A percentile compares a stretch with the other conserved stretches of the same genome.
Evolutionary conservation across 2,329 filamentous ascomycete genomes (phyloP).

Genomic region (Magnaporthales sp.): DNA sequence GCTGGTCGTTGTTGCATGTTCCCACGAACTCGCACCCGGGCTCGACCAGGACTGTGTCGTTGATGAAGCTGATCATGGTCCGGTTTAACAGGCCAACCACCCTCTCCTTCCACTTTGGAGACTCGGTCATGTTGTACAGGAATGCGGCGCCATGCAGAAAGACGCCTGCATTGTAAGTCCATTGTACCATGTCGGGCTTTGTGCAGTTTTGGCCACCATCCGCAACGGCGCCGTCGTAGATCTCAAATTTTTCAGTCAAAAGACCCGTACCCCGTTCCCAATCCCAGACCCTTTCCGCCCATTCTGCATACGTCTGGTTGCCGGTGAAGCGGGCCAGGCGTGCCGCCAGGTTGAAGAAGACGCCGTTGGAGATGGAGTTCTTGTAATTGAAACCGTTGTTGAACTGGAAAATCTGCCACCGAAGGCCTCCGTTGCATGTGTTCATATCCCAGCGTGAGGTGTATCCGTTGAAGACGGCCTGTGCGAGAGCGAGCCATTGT

Average conservation of each 20-base stretch:
- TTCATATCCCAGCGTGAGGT: constrained; percentile 58
- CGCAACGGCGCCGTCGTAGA: constrained; percentile 48
- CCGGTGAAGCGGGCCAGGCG: constrained; percentile 70
- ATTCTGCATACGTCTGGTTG: constrained; percentile 69
- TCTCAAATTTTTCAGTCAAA: constrained; percentile 43
- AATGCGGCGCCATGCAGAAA: constrained; percentile 53
- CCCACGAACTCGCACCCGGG: constrained; percentile 53
- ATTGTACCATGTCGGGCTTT: constrained; percentile 49
- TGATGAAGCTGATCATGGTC: constrained; percentile 45
- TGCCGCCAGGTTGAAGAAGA: constrained; percentile 61
- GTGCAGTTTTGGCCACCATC: constrained; percentile 35
- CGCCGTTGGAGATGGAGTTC: constrained; percentile 60
- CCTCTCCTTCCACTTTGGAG: constrained; percentile 45
- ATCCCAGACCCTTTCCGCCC: constrained; percentile 63
- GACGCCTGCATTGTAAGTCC: constrained; percentile 63
- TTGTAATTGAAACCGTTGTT: constrained; percentile 65
- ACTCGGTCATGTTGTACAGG: constrained; percentile 53
- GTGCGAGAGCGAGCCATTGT: constrained; percentile 70
- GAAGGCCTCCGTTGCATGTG: constrained; percentile 64
- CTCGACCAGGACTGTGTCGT: constrained; percentile 52
- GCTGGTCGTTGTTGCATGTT: constrained; percentile 62
- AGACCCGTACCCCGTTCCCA: constrained; percentile 51
- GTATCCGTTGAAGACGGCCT: constrained; percentile 76
- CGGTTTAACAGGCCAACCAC: constrained; percentile 48
- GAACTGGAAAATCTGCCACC: constrained; percentile 79